Evolutionary conservation across 2,329 filamentous ascomycete genomes (phyloP).

Genomic region (Paracamarosporium sp.): DNA sequence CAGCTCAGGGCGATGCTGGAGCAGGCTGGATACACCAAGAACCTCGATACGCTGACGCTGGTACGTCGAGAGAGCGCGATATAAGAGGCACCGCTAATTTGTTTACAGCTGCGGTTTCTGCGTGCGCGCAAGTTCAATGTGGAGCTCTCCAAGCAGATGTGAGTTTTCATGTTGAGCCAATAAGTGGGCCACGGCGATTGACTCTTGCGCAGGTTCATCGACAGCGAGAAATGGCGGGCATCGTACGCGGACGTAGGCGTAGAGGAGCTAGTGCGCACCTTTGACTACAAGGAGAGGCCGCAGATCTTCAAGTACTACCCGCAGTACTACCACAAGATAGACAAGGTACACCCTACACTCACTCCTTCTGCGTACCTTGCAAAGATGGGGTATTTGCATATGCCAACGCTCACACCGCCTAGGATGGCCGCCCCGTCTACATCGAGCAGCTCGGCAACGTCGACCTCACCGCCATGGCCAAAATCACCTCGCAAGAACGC

Average conservation of each 20-base stretch:
- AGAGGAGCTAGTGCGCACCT: slow-evolving; percentile 78
- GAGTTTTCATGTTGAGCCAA: slow-evolving; percentile 52
- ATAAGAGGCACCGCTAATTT: slow-evolving; percentile 21
- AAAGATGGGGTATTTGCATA: neutral
- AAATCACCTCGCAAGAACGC: slow-evolving; percentile 89
- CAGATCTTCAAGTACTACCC: slow-evolving; percentile 91
- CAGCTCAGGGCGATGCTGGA: slow-evolving; percentile 88
- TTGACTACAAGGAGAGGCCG: slow-evolving; percentile 86
- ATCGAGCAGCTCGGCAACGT: slow-evolving; percentile 96
- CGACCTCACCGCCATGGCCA: slow-evolving; percentile 86
- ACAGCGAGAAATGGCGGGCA: slow-evolving; percentile 89
- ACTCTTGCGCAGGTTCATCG: slow-evolving; percentile 74
- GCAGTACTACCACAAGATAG: slow-evolving; percentile 98
- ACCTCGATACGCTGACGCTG: slow-evolving; percentile 91
- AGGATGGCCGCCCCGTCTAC: slow-evolving; percentile 97
- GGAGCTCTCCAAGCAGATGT: slow-evolving; percentile 85
- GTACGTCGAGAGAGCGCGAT: slow-evolving; percentile 55
- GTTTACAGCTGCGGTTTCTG: slow-evolving; percentile 78
- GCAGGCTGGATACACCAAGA: slow-evolving; percentile 78
- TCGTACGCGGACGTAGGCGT: slow-evolving; percentile 73
- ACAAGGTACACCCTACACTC: slow-evolving; percentile 63
- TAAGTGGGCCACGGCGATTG: slow-evolving; percentile 18
- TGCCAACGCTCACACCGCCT: slow-evolving; percentile 16
- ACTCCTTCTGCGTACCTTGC: neutral
- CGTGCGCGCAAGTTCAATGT: slow-evolving; percentile 96